phyloP scores from a whole-genome alignment of 2,329 filamentous ascomycete species.

The Microascus cirrosus region DNA sequence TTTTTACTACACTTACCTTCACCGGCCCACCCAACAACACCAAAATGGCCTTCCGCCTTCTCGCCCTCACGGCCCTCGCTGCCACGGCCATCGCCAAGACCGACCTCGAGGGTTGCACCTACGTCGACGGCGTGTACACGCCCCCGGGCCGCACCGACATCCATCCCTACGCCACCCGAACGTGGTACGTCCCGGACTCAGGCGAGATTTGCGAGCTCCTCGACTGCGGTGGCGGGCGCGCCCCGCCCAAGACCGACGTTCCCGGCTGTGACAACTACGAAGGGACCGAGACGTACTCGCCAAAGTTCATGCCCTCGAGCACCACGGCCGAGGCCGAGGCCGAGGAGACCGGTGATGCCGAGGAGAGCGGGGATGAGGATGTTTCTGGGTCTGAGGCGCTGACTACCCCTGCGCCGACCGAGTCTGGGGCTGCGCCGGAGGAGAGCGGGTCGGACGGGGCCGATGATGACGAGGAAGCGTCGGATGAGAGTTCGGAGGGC shows the following conservation, averaged over 20 bases:
- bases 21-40: background rate
- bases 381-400: background rate
- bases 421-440: background rate
- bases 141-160: slow-evolving; percentile 17
- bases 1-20: background rate
- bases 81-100: slow-evolving; percentile 28
- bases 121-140: slow-evolving; percentile 17
- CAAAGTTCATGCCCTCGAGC: slow-evolving; percentile 27
- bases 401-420: background rate
- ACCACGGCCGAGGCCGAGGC: background rate
- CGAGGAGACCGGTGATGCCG: background rate
- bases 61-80: slow-evolving; percentile 15
- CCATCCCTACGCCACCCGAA: slow-evolving; percentile 29
- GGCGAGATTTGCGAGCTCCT: slow-evolving; percentile 53
- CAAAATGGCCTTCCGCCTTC: slow-evolving; percentile 11
- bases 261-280: slow-evolving; percentile 47
- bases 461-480: background rate
- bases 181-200: slow-evolving; percentile 51
- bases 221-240: slow-evolving; percentile 58
- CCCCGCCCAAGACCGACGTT: slow-evolving; percentile 50
- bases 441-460: background rate
- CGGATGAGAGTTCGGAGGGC: background rate
- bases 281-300: slow-evolving; percentile 43
- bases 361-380: background rate
- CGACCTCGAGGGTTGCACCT: slow-evolving; percentile 32